phyloP scores from a whole-genome alignment of 495 filamentous ascomycete species.

The Penicillium atrosanguineum region DNA sequence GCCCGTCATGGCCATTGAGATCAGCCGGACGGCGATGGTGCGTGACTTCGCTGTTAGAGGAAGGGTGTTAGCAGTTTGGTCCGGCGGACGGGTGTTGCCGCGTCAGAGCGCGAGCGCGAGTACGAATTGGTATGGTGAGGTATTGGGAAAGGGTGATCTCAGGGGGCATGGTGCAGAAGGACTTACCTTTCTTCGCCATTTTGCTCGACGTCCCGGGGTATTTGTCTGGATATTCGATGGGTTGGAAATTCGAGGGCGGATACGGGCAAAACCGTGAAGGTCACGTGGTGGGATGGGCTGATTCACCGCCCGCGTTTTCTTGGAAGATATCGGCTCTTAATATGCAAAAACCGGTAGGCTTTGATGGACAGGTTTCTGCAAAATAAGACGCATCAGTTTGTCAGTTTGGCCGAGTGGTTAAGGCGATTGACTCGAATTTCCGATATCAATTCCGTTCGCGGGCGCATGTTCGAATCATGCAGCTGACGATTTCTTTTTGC shows the following conservation, averaged over 20 bases:
- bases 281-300: slow-evolving; percentile 17
- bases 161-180: neutral
- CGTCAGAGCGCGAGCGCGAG: no score
- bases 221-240: slow-evolving; percentile 10
- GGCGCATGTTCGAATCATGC: no score
- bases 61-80: slow-evolving; percentile 9
- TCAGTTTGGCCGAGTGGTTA: no score
- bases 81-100: neutral
- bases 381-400: no score
- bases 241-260: slow-evolving; percentile 16
- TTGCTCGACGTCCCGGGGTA: slow-evolving; percentile 20
- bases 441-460: no score
- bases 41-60: slow-evolving; percentile 75
- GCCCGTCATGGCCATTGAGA: slow-evolving; percentile 98
- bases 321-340: no score
- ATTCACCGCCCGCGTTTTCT: neutral
- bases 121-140: neutral
- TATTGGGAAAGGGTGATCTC: neutral
- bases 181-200: slow-evolving; percentile 36
- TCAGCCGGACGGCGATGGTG: slow-evolving; percentile 84
- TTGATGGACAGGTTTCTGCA: no score
- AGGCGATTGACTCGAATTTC: no score
- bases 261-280: slow-evolving; percentile 8
- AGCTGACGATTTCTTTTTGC: no score
- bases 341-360: no score